Base-by-base conservation (phyloP, 2,329 filamentous ascomycete species). In the Aspergillus luchuensis region DNA sequence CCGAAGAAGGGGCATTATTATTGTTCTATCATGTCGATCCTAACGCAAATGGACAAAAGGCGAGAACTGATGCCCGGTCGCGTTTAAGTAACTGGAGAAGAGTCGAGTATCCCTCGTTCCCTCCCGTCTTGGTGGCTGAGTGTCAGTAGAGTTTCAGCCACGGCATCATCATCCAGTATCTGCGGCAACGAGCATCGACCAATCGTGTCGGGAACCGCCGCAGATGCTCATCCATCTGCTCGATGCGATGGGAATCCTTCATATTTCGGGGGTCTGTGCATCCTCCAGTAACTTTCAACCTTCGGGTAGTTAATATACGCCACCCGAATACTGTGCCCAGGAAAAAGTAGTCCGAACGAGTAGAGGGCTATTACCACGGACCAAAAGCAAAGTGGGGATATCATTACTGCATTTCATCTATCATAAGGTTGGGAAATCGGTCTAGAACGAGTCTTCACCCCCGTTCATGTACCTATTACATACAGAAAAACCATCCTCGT, bases 391-490 rank as follows among this genome's bases (percentile, higher is more conserved):
- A 28, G 47, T 17, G 17, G 47, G 47, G 47, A 50, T 50, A 30
- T 50, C 47, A 50, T 50, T 50, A 50, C 23, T 50, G 25, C 47
- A 19, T 30, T 50, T 50, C 47, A n/a, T 50, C 47, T 49, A 30
- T 50, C 47, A 50, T 50, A 17, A 30, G 25, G 25, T 30, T 28
- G 8, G 11, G 25, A 8, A 19, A n/a, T 30, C 8, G n/a, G 47
- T 17, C 28, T 28, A 11, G 15, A 5, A 33, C 7, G 7, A 10
- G 10, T 17, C 47, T 11, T 10, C 15, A 19, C 8, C 25, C 47
- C 5, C 15, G 15, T 28, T 28, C 47, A 17, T 23, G 45, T 23
- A 28, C 23, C 8, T n/a, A 30, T 49, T 17, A 33, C 5, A 30
- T 50, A 50, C 47, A 50, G 21, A 50, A 45, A 25, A 50, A n/a